Percentiles rank a stretch among this genome's conserved stretches.
phyloP scores from a whole-genome alignment of 495 filamentous ascomycete species.

The Chaetomium tenue region DNA sequence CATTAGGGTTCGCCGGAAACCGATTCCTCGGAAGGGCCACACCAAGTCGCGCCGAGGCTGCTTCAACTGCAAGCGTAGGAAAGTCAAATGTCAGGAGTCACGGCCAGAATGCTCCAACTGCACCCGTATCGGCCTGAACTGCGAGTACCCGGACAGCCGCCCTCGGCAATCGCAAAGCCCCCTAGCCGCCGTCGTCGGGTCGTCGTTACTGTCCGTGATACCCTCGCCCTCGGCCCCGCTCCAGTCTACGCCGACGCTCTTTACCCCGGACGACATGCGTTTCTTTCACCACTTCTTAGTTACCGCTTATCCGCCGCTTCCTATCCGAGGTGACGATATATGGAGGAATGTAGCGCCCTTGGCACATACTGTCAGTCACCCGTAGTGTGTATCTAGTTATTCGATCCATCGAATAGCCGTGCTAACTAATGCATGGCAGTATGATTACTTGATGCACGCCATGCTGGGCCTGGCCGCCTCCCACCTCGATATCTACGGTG shows the following conservation, averaged over 20 bases:
- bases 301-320: constrained; percentile 54
- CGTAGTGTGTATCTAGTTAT: background rate
- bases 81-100: constrained; percentile 57
- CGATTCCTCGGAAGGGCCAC: constrained; percentile 46
- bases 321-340: constrained; percentile 48
- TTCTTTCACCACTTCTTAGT: constrained; percentile 59
- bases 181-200: constrained; percentile 6
- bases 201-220: constrained; percentile 33
- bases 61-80: constrained; percentile 56
- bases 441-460: constrained; percentile 47
- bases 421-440: constrained; percentile 23
- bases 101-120: constrained; percentile 54
- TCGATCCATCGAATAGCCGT: background rate
- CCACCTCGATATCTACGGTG: constrained; percentile 40
- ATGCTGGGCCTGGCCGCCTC: constrained; percentile 54
- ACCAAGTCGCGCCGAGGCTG: constrained; percentile 58
- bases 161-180: constrained; percentile 18
- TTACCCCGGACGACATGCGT: constrained; percentile 50
- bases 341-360: constrained; percentile 53
- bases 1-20: constrained; percentile 26
- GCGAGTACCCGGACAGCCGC: constrained; percentile 47
- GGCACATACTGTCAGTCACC: constrained; percentile 45
- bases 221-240: constrained; percentile 10
- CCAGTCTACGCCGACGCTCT: constrained; percentile 30
- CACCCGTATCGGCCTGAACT: constrained; percentile 47